Percentiles rank a stretch among this genome's conserved stretches.
Conservation (phyloP, 176 grass and related monocot genomes). For the Dactylis glomerata region DNA sequence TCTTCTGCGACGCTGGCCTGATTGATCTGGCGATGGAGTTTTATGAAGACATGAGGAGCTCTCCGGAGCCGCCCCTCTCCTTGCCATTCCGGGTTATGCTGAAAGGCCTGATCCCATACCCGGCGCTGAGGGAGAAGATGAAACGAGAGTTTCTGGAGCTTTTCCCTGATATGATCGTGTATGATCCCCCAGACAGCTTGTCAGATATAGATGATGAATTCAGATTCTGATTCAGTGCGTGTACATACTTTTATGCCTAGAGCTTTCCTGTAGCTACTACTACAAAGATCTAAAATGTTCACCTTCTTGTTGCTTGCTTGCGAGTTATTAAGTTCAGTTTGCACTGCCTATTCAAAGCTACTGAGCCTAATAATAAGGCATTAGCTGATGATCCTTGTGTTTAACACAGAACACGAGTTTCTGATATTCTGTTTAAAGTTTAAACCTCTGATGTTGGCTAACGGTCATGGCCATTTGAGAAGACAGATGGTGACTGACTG, state of each 20-base stretch:
- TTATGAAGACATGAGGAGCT: constrained; percentile 85
- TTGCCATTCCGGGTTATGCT: constrained; percentile 86
- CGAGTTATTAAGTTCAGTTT: neutral
- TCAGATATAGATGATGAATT: constrained; percentile 49
- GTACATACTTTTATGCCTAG: neutral
- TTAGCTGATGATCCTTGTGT: neutral
- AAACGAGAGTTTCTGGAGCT: constrained; percentile 83
- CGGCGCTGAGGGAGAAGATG: constrained; percentile 78
- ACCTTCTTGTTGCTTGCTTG: neutral
- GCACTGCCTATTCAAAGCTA: neutral
- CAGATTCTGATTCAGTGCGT: constrained; percentile 28
- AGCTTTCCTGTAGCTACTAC: neutral
- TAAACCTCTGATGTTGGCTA: neutral
- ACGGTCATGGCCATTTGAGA: neutral
- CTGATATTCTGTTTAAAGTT: neutral
- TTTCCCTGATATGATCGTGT: constrained; percentile 86
- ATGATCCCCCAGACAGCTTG: constrained; percentile 73
- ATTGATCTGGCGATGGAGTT: constrained; percentile 73
- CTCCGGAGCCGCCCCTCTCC: constrained; percentile 65
- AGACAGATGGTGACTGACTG: neutral
- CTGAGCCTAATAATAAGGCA: neutral
- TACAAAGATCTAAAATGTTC: neutral
- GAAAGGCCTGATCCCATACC: constrained; percentile 78
- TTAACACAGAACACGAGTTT: neutral
- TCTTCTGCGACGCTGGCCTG: constrained; percentile 57